Conservation (phyloP, 371 early-diverging fungal genomes). For the Apophysomyces elegans region DNA sequence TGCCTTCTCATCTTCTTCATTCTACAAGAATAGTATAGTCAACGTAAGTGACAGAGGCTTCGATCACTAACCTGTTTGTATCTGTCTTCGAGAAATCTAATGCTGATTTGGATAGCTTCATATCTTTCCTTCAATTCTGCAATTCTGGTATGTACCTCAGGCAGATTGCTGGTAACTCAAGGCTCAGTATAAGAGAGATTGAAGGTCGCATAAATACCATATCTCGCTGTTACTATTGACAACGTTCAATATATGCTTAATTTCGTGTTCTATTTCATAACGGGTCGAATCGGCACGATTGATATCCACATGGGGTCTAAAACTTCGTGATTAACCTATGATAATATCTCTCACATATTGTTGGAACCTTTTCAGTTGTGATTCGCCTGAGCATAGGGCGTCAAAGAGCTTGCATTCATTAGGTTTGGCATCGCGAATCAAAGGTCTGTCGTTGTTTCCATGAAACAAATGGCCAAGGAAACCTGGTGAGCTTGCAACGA, state of each 20-base stretch:
- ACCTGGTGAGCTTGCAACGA: background rate
- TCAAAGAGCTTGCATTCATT: background rate
- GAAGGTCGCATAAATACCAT: background rate
- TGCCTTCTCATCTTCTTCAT: constrained; percentile 1
- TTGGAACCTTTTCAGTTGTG: background rate
- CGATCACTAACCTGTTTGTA: background rate
- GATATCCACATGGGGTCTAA: background rate
- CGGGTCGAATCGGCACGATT: background rate
- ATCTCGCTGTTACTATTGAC: background rate
- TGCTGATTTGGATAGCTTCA: constrained; percentile 2
- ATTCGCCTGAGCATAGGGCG: constrained; percentile 1
- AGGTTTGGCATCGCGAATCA: constrained; percentile 5
- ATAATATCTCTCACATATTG: background rate
- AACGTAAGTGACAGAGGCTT: background rate
- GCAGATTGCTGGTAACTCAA: background rate
- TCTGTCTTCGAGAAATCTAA: background rate
- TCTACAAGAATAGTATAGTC: background rate
- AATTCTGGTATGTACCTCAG: background rate
- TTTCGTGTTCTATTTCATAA: background rate
- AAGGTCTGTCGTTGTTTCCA: background rate
- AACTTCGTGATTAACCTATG: background rate
- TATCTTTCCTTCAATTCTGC: background rate
- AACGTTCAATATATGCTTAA: background rate
- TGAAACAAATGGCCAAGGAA: constrained; percentile 6
- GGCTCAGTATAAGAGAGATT: background rate